Base-by-base conservation (phyloP, 148 eudicot genomes). In the Suaeda aralocaspica region DNA sequence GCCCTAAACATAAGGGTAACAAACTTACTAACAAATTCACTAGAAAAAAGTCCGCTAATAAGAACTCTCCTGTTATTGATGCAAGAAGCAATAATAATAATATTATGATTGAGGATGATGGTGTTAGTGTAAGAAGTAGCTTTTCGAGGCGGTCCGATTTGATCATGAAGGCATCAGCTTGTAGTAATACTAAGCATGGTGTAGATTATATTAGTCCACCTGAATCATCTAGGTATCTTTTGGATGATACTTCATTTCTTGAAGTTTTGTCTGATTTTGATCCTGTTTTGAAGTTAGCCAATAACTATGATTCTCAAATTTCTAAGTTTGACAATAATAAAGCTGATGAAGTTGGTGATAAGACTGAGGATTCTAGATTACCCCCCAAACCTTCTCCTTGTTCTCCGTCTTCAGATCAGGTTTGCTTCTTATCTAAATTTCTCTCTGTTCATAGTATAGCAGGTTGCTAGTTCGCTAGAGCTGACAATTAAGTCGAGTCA, bases 211-310 rank as follows among this genome's bases (percentile, higher is more conserved):
- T 83, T 22, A 89, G 88, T 62, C 91, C 91, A 9, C 80, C 87
- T 18, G 88, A 79, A 52, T 92, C 98, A 4, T 72, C 96, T 1
- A 81, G 98, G 81, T 88, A 86, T 31, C 66, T 92, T 66, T 75
- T 92, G 76, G 79, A 79, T 39, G 88, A 82, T 2, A 53, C 56
- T 28, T 76, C 72, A 45, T 75, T 82, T 66, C 48, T 79, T 48
- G 75, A 81, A 25, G 75, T 53, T 28, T 62, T 80, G 9, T 70
- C 88, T 25, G 83, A 79, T 68, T 78, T 81, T 5, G 88, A 84
- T 42, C 82, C 89, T 18, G 76, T 70, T 49, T 61, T 78, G 24
- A 74, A 74, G 60, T n/a, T n/a, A n/a, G n/a, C 41, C 79, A 41
- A 66, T 22, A 5, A 55, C 86, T 15, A 19, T 18, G 70, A 68